Evolutionary conservation across 1,139 yeast genomes (phyloP), one percentile per base, ranked within the genome.

Genomic region (Candida tropicalis): DNA sequence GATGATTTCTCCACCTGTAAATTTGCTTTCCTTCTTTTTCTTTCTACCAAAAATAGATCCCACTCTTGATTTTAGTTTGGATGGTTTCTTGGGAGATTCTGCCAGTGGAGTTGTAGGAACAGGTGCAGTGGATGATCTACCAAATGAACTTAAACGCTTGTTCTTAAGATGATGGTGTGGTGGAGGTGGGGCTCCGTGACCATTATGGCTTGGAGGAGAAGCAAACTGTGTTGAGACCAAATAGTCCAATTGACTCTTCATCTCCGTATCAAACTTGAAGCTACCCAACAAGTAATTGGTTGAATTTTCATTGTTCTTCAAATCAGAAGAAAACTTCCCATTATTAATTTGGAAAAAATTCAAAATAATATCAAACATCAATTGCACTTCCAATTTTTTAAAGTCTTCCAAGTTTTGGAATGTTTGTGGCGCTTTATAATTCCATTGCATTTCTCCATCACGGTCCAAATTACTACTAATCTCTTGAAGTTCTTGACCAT

Each of bases 31-130:
- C 52, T 73, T 74, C 55, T 80, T 70, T 43, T 60, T 77, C 56
- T 80, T 82, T 52, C 87, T 79, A 35, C 86, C 84, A 61, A 90
- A 86, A 47, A 90, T 82, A 0, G 97, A 88, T 13, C 97, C 97
- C 32, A 90, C 90, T 59, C 73, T 82, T 5, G 95, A 86, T 59
- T 83, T 81, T 56, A 90, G 67, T 49, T 77, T 81, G 18, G 69
- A 64, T 26, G 59, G 57, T 42, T 63, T 65, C 48, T 59, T 64
- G 23, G 42, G 43, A 5, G 44, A 39, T 11, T 29, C 33, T 4
- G 34, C 20, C n/a, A 23, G 13, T 3, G 20, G 2, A 7, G 20
- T 3, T 25, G 48, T 28, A 9, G 39, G n/a, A n/a, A n/a, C 23
- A 24, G 37, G 32, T 9, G 23, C 5, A 10, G n/a, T 17, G 2